A percentile compares a stretch with the other conserved stretches of the same genome.
phyloP scores from a whole-genome alignment of 2,329 filamentous ascomycete species.

The Ophiostoma angusticollis region DNA sequence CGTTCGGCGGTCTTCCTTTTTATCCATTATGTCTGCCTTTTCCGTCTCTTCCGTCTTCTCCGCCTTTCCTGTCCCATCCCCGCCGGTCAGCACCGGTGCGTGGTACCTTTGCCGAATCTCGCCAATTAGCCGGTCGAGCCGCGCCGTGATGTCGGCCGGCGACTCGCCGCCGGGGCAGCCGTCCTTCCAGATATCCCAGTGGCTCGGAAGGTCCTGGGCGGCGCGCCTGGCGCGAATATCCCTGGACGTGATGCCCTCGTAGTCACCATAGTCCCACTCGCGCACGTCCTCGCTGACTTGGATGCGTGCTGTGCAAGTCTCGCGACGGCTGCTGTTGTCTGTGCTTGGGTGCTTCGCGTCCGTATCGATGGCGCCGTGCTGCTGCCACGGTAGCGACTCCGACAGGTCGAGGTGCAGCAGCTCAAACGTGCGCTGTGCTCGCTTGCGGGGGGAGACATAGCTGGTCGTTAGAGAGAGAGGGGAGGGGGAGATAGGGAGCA shows the following conservation, averaged over 20 bases:
- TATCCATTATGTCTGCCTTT: no score
- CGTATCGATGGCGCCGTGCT: slow-evolving; percentile 29
- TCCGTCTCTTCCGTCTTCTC: no score
- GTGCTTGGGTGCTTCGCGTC: no score
- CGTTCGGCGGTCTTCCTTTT: neutral
- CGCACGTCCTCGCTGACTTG: slow-evolving; percentile 60
- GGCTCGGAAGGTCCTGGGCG: slow-evolving; percentile 40
- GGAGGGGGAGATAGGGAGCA: slow-evolving; percentile 7
- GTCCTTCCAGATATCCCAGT: slow-evolving; percentile 84
- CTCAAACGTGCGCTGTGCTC: slow-evolving; percentile 83
- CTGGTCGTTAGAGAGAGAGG: no score
- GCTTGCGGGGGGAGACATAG: slow-evolving; percentile 75
- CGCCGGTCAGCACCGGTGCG: slow-evolving; percentile 28
- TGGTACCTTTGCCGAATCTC: slow-evolving; percentile 61
- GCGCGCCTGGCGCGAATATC: slow-evolving; percentile 50
- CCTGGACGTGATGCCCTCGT: slow-evolving; percentile 65
- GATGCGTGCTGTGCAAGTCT: slow-evolving; percentile 45
- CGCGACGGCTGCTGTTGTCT: slow-evolving; percentile 16
- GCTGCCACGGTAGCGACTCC: slow-evolving; percentile 59
- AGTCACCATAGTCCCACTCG: slow-evolving; percentile 82
- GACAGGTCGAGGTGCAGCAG: slow-evolving; percentile 62
- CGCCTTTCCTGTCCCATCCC: slow-evolving; percentile 20
- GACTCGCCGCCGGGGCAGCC: slow-evolving; percentile 77
- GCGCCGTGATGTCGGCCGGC: slow-evolving; percentile 56
- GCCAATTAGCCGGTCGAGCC: slow-evolving; percentile 63